Evolutionary conservation across 495 filamentous ascomycete species (phyloP).

Genomic region (Hypoxylon fragiforme): DNA sequence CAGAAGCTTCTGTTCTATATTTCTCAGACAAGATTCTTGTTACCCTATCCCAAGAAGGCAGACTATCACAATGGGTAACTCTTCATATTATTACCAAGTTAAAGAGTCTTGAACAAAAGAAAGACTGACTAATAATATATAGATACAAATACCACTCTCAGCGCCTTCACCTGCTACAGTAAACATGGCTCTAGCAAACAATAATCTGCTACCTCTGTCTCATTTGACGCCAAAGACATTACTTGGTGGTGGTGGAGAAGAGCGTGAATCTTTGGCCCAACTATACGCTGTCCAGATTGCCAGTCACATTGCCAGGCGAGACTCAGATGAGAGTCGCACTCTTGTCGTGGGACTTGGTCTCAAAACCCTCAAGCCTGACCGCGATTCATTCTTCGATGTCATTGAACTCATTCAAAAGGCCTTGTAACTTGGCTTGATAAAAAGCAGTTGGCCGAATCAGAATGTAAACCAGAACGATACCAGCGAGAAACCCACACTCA

Average conservation of each 20-base stretch:
- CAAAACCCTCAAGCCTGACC: slow-evolving; percentile 60
- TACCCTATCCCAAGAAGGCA: slow-evolving; percentile 82
- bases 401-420: slow-evolving; percentile 75
- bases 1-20: slow-evolving; percentile 67
- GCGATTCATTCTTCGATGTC: slow-evolving; percentile 79
- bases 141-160: slow-evolving; percentile 89
- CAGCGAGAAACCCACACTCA: too few species aligned
- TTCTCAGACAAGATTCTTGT: slow-evolving; percentile 94
- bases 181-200: slow-evolving; percentile 56
- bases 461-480: not conserved
- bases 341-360: slow-evolving; percentile 84
- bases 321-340: slow-evolving; percentile 75
- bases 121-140: slow-evolving; percentile 6
- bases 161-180: slow-evolving; percentile 62
- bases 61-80: slow-evolving; percentile 91
- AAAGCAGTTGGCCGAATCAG: not conserved
- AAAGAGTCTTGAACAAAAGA: not conserved
- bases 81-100: slow-evolving; percentile 20
- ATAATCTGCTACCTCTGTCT: slow-evolving; percentile 68
- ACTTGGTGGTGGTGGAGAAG: slow-evolving; percentile 78
- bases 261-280: slow-evolving; percentile 82
- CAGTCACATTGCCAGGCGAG: slow-evolving; percentile 69
- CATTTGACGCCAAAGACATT: slow-evolving; percentile 86
- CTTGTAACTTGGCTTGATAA: slow-evolving; percentile 34
- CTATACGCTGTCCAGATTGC: slow-evolving; percentile 87